phyloP scores from a whole-genome alignment of 139 green algal species.

The Chlorella sp. region DNA sequence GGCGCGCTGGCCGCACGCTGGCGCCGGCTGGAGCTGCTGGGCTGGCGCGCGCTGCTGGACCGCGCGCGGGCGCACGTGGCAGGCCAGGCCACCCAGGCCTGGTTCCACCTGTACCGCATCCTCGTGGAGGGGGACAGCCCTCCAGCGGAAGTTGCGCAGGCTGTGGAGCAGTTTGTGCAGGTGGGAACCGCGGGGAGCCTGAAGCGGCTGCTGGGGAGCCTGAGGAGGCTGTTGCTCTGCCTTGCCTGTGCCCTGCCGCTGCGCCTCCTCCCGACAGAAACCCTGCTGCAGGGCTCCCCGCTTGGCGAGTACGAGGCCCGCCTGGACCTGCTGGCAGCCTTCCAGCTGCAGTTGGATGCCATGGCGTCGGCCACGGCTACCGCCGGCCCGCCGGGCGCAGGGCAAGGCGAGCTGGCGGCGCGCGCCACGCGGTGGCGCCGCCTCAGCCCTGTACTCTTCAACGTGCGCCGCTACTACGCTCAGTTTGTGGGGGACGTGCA shows the following conservation, averaged over 20 bases:
- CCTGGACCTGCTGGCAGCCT: conserved; percentile 77
- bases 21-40: conserved; percentile 87
- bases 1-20: conserved; percentile 83
- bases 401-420: background rate
- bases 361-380: conserved; percentile 1
- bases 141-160: conserved; percentile 28
- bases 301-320: conserved; percentile 85
- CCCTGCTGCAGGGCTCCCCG: conserved; percentile 52
- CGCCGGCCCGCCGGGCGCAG: background rate
- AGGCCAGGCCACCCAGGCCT: conserved; percentile 48
- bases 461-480: conserved; percentile 82
- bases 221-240: background rate
- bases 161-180: conserved; percentile 92
- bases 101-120: conserved; percentile 94
- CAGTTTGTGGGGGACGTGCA: conserved; percentile 75
- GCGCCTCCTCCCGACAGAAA: too few relatives aligned
- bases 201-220: background rate
- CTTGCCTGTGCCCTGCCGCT: background rate
- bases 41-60: conserved; percentile 78
- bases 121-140: conserved; percentile 38
- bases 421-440: background rate
- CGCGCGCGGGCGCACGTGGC: conserved; percentile 1
- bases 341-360: conserved; percentile 39
- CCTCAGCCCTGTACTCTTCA: conserved; percentile 62
- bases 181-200: background rate